Conservation (phyloP, 148 eudicot genomes). For the Silene conica region DNA sequence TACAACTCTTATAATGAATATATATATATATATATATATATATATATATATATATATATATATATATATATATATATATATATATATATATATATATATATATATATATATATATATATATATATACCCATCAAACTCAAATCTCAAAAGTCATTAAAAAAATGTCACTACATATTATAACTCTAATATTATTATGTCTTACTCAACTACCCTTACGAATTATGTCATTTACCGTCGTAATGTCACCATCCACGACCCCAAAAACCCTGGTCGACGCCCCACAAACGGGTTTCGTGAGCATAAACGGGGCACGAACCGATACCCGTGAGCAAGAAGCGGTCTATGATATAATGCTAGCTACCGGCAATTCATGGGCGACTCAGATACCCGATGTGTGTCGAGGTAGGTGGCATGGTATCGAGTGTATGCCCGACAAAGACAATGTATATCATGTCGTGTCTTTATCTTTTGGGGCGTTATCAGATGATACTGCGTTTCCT, state of each 20-base stretch:
- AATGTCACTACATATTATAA: conserved; percentile 15
- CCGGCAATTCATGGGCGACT: conserved; percentile 85
- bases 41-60: conserved; percentile 4
- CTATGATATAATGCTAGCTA: conserved; percentile 81
- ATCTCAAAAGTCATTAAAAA: background rate
- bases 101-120: conserved; percentile 10
- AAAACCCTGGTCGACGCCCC: conserved; percentile 68
- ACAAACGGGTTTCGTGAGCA: conserved; percentile 44
- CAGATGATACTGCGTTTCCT: conserved; percentile 95
- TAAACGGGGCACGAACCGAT: conserved; percentile 63
- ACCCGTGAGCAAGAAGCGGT: conserved; percentile 71
- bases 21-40: conserved; percentile 14
- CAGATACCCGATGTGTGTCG: conserved; percentile 86
- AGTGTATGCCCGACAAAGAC: conserved; percentile 90
- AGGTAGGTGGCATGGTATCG: conserved; percentile 96
- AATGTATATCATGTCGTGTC: conserved; percentile 78
- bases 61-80: conserved; percentile 12
- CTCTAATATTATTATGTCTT: conserved; percentile 28
- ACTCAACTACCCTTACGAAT: conserved; percentile 22
- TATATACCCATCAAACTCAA: background rate
- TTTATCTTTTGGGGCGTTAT: conserved; percentile 78
- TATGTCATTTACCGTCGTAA: conserved; percentile 51
- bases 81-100: conserved; percentile 7
- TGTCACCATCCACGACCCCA: conserved; percentile 60
- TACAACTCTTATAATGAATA: background rate